Conservation (phyloP, 345 rosid genomes). For the Eucalyptus curtisii region DNA sequence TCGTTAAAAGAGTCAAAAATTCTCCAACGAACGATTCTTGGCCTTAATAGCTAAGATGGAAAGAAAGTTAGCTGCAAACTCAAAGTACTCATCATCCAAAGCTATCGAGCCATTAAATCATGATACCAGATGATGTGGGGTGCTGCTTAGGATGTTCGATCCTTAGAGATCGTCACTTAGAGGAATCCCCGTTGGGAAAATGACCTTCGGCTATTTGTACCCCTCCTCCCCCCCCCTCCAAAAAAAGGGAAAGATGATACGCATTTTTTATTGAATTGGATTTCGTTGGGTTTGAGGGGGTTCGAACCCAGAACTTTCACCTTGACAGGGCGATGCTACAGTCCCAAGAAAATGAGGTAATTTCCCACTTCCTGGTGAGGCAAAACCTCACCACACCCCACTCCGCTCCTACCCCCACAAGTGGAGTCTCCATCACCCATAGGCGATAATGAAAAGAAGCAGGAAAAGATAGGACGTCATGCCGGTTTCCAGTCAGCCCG, state of each 20-base stretch:
- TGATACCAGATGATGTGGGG: background rate
- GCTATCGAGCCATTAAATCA: background rate
- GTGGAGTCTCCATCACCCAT: background rate
- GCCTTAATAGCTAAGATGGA: background rate
- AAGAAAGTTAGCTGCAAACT: background rate
- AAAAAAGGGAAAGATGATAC: background rate
- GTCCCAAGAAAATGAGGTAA: background rate
- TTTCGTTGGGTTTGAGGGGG: background rate
- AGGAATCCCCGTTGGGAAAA: background rate
- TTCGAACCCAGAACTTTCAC: background rate
- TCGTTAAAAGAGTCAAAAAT: background rate
- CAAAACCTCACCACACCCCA: background rate
- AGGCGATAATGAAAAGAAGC: background rate
- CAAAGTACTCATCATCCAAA: background rate
- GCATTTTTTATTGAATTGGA: background rate
- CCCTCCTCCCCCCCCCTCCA: accelerated
- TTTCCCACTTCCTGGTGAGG: background rate
- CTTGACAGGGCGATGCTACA: background rate
- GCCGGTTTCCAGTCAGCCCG: accelerated
- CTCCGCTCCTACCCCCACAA: background rate
- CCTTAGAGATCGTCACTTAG: background rate
- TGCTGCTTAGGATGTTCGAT: background rate
- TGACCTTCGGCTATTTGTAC: background rate
- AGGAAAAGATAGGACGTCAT: background rate
- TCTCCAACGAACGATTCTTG: background rate